Evolutionary conservation across 192 early-diverging fungal species (phyloP), one percentile per base, ranked within the genome.

Genomic region (Coemansia sp.): DNA sequence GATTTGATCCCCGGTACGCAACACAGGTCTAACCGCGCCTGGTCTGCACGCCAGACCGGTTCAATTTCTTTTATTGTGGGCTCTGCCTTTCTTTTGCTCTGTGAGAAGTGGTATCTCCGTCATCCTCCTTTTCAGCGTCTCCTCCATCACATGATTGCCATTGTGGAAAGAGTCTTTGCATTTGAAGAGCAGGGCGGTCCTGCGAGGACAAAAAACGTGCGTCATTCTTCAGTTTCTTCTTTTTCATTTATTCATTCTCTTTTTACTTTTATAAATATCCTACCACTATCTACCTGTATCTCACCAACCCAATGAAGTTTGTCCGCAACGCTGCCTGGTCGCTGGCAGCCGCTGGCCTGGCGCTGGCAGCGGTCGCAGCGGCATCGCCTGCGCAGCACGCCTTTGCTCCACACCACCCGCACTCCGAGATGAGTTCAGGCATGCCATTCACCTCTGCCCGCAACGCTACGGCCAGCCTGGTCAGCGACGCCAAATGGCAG

Each of bases 1-100:
- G 37, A 1, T 75, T 66, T 59, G 68, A 76, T 45, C 65, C 73
- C 8, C 47, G 62, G 19, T 62, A 70, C 35, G 68, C 67, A 15
- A 43, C 60, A 22, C 66, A 67, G 7, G 67, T 75, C 45, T 74
- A 57, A 39, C 41, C 32, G 32, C 7, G 32, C 32, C 32, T 35
- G 32, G 32, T 35, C 32, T 35, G 6, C 32, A 35, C 39, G 57
- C n/a, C 29, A 11, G 19, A 4, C 25, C 25, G 23, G 15, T 35
- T 35, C 32, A 35, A 35, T 8, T 8, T 35, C 6, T 35, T 35
- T 35, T 35, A 35, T 35, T 35, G 32, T 35, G 32, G 32, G 32
- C 32, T 35, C 32, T 35, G 32, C 32, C 27, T 4, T 29, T 29
- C 32, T 35, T 35, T 35, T 35, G 32, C 32, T 35, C 32, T 6